Percentiles rank a stretch among this genome's conserved stretches.
These are phyloP conservation scores for Craterostigma plantagineum DNA, from an alignment of 257 asterid species.

Conservation along the genomic window DNA sequence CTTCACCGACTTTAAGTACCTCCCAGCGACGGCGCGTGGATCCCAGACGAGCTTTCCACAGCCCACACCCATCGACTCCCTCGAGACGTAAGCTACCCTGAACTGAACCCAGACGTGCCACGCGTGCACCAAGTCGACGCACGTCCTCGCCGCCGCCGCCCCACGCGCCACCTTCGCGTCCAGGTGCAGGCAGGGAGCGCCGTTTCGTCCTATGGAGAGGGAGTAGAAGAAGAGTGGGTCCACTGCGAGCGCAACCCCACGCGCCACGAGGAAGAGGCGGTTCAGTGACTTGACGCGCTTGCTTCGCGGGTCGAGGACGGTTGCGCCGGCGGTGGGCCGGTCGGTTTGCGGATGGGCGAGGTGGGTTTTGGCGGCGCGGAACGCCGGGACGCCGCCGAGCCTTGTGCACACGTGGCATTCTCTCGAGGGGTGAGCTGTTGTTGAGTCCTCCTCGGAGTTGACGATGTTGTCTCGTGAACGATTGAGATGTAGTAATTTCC, in stretches of 20 bases:
- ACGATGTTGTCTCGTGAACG: too few relatives aligned
- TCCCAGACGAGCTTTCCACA: conserved; percentile 99
- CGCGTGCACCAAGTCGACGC: conserved; percentile 71
- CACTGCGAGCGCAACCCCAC: conserved; percentile 82
- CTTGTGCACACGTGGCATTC: too few relatives aligned
- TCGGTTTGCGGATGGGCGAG: too few relatives aligned
- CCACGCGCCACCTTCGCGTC: conserved; percentile 49
- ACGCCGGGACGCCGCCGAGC: too few relatives aligned
- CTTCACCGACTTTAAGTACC: conserved; percentile 45
- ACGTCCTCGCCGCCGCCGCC: conserved; percentile 59
- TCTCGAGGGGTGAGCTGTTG: too few relatives aligned
- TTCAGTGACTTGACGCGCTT: conserved; percentile 81
- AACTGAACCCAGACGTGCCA: conserved; percentile 77
- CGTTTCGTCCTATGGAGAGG: conserved; percentile 60
- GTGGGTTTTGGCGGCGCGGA: too few relatives aligned
- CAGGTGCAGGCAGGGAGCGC: conserved; percentile 65
- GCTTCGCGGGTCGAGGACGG: conserved; percentile 70
- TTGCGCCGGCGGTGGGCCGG: conserved; percentile 9
- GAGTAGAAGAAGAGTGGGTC: conserved; percentile 86
- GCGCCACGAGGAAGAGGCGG: conserved; percentile 67
- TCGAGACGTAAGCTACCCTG: conserved; percentile 74
- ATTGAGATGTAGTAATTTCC: too few relatives aligned
- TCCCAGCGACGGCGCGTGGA: conserved; percentile 60
- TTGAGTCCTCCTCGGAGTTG: too few relatives aligned
- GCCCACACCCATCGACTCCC: conserved; percentile 77